Evolutionary conservation across 768 basidiomycete genomes (phyloP), one percentile per base, ranked within the genome.

Genomic region (Suillus placidus): DNA sequence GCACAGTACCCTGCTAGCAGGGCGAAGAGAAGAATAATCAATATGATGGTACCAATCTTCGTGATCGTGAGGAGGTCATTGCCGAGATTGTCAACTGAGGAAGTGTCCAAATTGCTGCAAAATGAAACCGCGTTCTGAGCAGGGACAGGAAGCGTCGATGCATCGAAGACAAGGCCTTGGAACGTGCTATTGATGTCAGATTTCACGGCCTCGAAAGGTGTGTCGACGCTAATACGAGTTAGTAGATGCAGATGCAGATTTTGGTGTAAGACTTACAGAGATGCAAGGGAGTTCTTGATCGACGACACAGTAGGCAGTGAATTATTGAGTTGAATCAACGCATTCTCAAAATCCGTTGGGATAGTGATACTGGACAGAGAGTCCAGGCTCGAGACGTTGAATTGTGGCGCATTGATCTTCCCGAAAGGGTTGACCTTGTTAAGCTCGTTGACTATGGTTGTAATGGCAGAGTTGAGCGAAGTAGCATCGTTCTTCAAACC

Each of bases 181-280:
- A 97, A 91, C 0, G 94, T 95, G 64, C 88, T 83, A 73, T 97
- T 97, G 76, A 99, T 95, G 60, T 96, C 93, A 66, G 87, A 81
- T 77, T 95, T 97, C 61, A 98, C 76, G 4, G 87, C 80, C 72
- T 97, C 93, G 73, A 99, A 97, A 0, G 97, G 97, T 0, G 85
- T 89, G 73, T 92, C 87, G 68, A 97, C 85, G 63, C 91, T 94
- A 61, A 5, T 12, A 66, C 10, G 30, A 37, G 30, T 60, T 42
- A 6, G 55, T 64, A 63, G 63, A 62, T 26, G 42, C 26, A 30
- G 13, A 61, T 38, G 54, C 54, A 54, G 30, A 32, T 18, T 60
- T 30, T 1, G 12, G 1, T 30, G 30, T 18, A n/a, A 30, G 4
- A 83, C 91, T 71, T 75, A 95, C 93, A 95, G 75, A 62, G 80